Evolutionary conservation across 129 eudicot species (phyloP).

Genomic region (Ambrosia artemisiifolia): DNA sequence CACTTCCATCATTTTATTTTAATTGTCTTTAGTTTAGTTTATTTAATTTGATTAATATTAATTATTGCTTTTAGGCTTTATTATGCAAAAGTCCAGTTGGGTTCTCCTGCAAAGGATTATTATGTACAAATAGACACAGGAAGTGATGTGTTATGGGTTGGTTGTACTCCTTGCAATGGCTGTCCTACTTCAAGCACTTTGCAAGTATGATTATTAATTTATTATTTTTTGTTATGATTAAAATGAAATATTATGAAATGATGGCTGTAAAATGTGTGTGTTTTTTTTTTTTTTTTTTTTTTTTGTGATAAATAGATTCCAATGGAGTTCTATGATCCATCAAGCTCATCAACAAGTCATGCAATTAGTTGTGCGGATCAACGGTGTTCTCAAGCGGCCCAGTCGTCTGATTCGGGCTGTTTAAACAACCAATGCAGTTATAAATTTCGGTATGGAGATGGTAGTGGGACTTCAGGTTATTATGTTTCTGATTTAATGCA

Average conservation of each 20-base stretch:
- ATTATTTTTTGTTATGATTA: neutral
- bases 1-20: neutral
- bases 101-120: slow-evolving; percentile 77
- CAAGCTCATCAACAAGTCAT: slow-evolving; percentile 57
- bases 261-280: neutral
- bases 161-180: slow-evolving; percentile 73
- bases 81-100: slow-evolving; percentile 71
- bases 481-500: slow-evolving; percentile 71
- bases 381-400: slow-evolving; percentile 61
- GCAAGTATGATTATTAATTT: slow-evolving; percentile 38
- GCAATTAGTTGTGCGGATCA: slow-evolving; percentile 63
- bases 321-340: slow-evolving; percentile 67
- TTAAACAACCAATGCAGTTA: slow-evolving; percentile 63
- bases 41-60: slow-evolving; percentile 4
- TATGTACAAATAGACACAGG: slow-evolving; percentile 91
- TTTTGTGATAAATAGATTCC: slow-evolving; percentile 41
- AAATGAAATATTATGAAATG: neutral
- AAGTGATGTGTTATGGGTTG: slow-evolving; percentile 92
- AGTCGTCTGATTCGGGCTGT: slow-evolving; percentile 69
- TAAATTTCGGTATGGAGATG: slow-evolving; percentile 86
- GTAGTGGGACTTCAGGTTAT: slow-evolving; percentile 82
- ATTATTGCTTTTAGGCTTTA: slow-evolving; percentile 61
- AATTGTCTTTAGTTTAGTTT: too few relatives aligned
- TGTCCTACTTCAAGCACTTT: slow-evolving; percentile 87
- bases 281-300: neutral